Percentiles rank a stretch among this genome's conserved stretches.
Evolutionary conservation across 352 stramenopile genomes (phyloP).

Genomic region (Stramenopiles sp.): DNA sequence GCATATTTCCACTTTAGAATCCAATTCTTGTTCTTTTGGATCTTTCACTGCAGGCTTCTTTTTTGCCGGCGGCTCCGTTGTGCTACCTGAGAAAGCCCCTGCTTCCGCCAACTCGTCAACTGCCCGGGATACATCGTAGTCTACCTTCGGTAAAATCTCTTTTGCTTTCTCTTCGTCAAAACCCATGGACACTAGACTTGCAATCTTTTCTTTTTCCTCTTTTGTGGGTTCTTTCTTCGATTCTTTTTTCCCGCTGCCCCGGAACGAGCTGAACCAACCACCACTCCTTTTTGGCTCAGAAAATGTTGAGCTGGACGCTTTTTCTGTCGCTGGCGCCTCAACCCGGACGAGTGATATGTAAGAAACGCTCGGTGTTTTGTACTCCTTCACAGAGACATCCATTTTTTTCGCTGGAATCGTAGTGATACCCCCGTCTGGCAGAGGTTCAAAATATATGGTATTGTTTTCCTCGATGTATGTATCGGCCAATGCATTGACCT

Average conservation of each 20-base stretch:
- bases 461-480: constrained; percentile 7
- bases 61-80: background rate
- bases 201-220: constrained; percentile 11
- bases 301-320: background rate
- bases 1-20: constrained; percentile 3
- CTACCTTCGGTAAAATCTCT: background rate
- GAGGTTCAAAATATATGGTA: constrained; percentile 2
- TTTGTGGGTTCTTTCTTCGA: background rate
- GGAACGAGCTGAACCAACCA: background rate
- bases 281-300: background rate
- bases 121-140: background rate
- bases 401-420: background rate
- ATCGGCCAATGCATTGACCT: background rate
- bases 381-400: constrained; percentile 3
- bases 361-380: background rate
- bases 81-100: background rate
- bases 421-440: background rate
- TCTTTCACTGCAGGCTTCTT: background rate
- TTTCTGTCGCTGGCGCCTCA: background rate
- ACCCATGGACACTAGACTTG: background rate
- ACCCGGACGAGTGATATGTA: background rate
- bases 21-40: background rate
- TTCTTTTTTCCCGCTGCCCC: background rate
- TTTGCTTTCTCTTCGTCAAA: constrained; percentile 4
- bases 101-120: background rate